phyloP scores from a whole-genome alignment of 441 rosid species.

The Arabidopsis lyrata region DNA sequence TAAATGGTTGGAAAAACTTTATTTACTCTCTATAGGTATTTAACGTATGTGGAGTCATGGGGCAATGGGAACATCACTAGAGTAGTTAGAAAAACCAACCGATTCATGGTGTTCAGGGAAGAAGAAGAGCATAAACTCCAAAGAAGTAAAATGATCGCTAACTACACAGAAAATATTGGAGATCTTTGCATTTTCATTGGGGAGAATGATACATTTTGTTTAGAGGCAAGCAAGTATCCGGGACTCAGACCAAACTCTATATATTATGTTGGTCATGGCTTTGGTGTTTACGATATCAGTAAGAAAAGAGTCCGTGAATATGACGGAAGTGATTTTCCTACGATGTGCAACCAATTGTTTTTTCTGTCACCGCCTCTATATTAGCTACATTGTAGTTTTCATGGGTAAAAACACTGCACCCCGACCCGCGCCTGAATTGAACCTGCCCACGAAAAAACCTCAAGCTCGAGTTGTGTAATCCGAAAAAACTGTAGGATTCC shows the following conservation, averaged over 20 bases:
- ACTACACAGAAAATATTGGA: not conserved
- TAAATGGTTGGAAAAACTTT: too few relatives aligned
- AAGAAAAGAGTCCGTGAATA: not conserved
- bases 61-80: not conserved
- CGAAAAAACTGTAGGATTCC: too few relatives aligned
- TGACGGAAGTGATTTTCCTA: not conserved
- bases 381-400: too few relatives aligned
- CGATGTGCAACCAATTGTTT: not conserved
- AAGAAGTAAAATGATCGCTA: not conserved
- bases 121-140: not conserved
- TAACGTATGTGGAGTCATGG: not conserved
- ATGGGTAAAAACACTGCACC: too few relatives aligned
- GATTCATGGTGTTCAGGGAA: not conserved
- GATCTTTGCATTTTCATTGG: not conserved
- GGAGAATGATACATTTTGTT: not conserved
- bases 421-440: too few relatives aligned
- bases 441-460: too few relatives aligned
- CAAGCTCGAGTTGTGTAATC: too few relatives aligned
- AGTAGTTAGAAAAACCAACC: not conserved
- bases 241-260: not conserved
- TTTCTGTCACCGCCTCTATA: not conserved
- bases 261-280: not conserved
- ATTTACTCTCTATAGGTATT: not conserved
- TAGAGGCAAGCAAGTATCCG: not conserved
- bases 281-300: not conserved